These are phyloP conservation scores for Pichia sp. DNA, from an alignment of 1,139 yeast genomes.

Conservation along the genomic window DNA sequence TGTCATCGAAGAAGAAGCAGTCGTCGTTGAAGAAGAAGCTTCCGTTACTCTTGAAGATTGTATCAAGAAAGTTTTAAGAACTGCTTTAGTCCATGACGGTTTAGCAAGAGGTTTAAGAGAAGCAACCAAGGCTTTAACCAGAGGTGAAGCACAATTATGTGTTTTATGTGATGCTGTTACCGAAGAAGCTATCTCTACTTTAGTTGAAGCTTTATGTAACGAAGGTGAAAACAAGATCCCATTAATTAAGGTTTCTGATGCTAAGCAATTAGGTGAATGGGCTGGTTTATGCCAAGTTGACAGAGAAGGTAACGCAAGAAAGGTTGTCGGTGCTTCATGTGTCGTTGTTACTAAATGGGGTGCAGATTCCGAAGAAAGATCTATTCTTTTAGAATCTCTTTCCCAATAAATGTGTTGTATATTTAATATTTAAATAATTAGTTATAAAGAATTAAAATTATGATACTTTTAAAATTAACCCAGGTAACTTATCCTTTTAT, in stretches of 20 bases:
- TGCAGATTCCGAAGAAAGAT: conserved; percentile 98
- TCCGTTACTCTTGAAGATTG: conserved; percentile 98
- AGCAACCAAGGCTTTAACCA: conserved; percentile 97
- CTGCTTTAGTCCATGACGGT: conserved; percentile 98
- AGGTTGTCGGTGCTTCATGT: conserved; percentile 99
- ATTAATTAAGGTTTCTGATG: conserved; percentile 98
- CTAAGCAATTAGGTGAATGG: conserved; percentile 99
- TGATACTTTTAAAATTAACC: too few species aligned
- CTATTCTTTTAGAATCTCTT: conserved; percentile 93
- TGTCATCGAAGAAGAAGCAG: conserved; percentile 81
- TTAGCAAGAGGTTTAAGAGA: conserved; percentile 99
- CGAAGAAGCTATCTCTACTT: conserved; percentile 93
- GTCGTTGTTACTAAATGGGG: conserved; percentile 99
- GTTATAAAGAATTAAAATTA: background rate
- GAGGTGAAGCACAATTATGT: conserved; percentile 96
- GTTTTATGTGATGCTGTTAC: conserved; percentile 98
- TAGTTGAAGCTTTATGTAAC: conserved; percentile 98
- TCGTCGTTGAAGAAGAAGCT: conserved; percentile 74
- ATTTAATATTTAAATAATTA: background rate
- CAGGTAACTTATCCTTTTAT: too few species aligned
- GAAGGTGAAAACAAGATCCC: conserved; percentile 97
- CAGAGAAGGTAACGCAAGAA: conserved; percentile 99
- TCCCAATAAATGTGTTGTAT: conserved; percentile 58
- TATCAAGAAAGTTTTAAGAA: conserved; percentile 95
- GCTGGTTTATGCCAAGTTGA: conserved; percentile 99